These are phyloP conservation scores for Eucalyptus erythrocorys DNA, from an alignment of 345 rosid species.

Conservation along the genomic window DNA sequence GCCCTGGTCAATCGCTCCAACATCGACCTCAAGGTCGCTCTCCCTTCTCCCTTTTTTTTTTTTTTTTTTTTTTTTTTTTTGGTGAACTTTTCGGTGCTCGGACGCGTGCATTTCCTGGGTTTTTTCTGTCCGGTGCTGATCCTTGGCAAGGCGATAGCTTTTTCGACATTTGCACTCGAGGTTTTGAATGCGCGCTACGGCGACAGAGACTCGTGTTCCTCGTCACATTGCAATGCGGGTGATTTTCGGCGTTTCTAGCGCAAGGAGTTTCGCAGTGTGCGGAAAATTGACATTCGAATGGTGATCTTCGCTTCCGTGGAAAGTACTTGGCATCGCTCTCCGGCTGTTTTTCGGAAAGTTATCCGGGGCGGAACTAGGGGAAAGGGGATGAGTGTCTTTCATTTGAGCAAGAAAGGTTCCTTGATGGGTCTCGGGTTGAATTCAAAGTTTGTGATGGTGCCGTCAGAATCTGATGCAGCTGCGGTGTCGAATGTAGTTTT, in stretches of 20 bases:
- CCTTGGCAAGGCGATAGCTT: background rate
- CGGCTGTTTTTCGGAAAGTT: background rate
- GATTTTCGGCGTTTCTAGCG: background rate
- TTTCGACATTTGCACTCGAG: background rate
- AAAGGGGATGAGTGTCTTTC: background rate
- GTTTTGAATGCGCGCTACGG: background rate
- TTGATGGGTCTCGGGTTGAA: background rate
- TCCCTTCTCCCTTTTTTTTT: background rate
- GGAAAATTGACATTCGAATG: background rate
- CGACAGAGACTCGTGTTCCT: background rate
- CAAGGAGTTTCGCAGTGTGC: background rate
- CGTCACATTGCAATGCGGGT: background rate
- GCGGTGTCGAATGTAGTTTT: background rate
- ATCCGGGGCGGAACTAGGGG: background rate
- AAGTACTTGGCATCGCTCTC: background rate
- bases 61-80: background rate
- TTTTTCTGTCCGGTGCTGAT: background rate
- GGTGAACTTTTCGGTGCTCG: background rate
- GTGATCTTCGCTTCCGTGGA: background rate
- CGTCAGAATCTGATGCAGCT: background rate
- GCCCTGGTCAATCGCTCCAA: constrained; percentile 61
- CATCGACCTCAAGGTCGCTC: constrained; percentile 76
- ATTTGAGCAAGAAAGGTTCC: background rate
- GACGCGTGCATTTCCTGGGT: background rate
- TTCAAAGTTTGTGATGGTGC: background rate